Evolutionary conservation across 352 stramenopile species (phyloP).

Genomic region (Phytophthora foliorum): DNA sequence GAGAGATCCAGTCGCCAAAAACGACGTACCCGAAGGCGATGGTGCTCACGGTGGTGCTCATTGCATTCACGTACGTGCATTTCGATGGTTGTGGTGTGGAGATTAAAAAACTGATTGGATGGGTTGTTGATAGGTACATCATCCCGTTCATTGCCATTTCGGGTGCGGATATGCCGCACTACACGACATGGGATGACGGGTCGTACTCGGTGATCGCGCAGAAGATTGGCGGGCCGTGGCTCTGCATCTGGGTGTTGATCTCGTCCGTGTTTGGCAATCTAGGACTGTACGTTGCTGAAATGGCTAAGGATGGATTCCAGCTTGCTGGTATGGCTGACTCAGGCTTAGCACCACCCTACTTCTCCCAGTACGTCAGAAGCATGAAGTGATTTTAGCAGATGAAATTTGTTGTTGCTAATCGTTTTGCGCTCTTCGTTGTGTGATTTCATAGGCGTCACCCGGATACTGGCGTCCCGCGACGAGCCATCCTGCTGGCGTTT

Average conservation of each 20-base stretch:
- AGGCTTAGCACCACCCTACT: slow-evolving; percentile 81
- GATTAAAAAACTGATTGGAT: neutral
- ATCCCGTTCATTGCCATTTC: slow-evolving; percentile 79
- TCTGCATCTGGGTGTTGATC: slow-evolving; percentile 83
- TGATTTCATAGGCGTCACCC: slow-evolving; percentile 50
- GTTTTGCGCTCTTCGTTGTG: slow-evolving; percentile 1
- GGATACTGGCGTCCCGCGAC: slow-evolving; percentile 68
- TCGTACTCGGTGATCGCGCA: slow-evolving; percentile 83
- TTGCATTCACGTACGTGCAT: slow-evolving; percentile 70
- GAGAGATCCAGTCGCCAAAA: slow-evolving; percentile 77
- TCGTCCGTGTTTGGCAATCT: slow-evolving; percentile 83
- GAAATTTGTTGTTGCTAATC: neutral
- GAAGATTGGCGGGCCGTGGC: slow-evolving; percentile 67
- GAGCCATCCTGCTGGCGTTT: slow-evolving; percentile 79
- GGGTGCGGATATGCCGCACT: slow-evolving; percentile 76
- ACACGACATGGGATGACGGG: slow-evolving; percentile 79
- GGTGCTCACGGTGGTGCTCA: slow-evolving; percentile 79
- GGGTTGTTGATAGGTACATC: slow-evolving; percentile 48
- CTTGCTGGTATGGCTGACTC: slow-evolving; percentile 85
- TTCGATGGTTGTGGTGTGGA: neutral
- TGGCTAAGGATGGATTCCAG: slow-evolving; percentile 87
- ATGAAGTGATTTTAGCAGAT: neutral
- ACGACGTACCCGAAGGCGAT: slow-evolving; percentile 82
- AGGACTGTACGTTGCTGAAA: slow-evolving; percentile 85
- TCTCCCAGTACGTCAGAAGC: slow-evolving; percentile 64